phyloP scores from a whole-genome alignment of 257 asterid genomes.

The Anisodus acutangulus region DNA sequence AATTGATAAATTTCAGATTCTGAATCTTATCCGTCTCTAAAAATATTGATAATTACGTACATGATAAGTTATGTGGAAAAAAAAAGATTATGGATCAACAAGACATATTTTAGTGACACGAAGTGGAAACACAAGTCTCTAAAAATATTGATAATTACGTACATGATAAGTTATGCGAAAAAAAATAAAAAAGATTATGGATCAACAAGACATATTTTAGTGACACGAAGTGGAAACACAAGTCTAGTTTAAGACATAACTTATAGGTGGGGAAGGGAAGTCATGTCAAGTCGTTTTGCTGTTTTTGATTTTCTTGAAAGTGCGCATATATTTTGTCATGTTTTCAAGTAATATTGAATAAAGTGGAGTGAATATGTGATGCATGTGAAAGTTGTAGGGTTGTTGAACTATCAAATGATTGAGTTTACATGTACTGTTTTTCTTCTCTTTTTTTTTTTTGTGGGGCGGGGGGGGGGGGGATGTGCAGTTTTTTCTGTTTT shows the following conservation, averaged over 20 bases:
- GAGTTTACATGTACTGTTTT: conserved; percentile 43
- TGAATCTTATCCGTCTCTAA: no score
- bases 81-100: no score
- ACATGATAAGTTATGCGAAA: no score
- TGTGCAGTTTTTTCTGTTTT: conserved; percentile 24
- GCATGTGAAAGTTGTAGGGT: conserved; percentile 64
- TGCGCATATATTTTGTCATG: not conserved
- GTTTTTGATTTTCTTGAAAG: not conserved
- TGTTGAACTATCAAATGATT: conserved; percentile 66
- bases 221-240: not conserved
- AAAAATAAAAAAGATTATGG: no score
- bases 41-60: no score
- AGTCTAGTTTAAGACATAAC: conserved; percentile 8
- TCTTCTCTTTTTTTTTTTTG: not conserved
- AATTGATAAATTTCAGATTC: no score
- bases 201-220: no score
- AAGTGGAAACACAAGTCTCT: not conserved
- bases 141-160: no score
- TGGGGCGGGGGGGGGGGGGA: not conserved
- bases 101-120: no score
- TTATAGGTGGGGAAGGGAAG: not conserved
- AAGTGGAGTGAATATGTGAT: conserved; percentile 47
- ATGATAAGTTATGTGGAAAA: no score
- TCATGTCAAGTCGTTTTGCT: not conserved
- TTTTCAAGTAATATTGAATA: not conserved